These are phyloP conservation scores for Helichrysum umbraculigerum DNA, from an alignment of 129 eudicot species.

Conservation along the genomic window DNA sequence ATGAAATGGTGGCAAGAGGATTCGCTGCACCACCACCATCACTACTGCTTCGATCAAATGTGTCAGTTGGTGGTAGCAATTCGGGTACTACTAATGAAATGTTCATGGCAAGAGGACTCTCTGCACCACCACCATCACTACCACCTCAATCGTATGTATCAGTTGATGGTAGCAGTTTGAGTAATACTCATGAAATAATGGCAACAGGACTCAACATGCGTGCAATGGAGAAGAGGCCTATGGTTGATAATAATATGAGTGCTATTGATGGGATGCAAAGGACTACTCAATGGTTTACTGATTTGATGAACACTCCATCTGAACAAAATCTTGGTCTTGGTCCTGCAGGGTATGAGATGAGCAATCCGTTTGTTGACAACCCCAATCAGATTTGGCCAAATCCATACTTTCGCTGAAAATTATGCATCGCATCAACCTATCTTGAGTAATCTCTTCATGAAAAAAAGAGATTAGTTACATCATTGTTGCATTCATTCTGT, in stretches of 20 bases:
- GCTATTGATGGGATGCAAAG: conserved; percentile 28
- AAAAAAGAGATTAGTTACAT: not conserved
- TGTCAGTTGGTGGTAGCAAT: not conserved
- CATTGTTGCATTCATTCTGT: not conserved
- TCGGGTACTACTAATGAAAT: conserved; percentile 4
- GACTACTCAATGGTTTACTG: conserved; percentile 36
- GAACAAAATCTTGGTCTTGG: conserved; percentile 35
- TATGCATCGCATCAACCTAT: not conserved
- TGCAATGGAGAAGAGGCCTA: conserved; percentile 28
- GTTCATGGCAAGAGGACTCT: conserved; percentile 21
- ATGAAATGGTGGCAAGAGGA: conserved; percentile 10
- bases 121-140: not conserved
- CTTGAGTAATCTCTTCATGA: conserved; percentile 7
- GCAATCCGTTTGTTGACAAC: conserved; percentile 19
- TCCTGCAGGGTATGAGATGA: conserved; percentile 33
- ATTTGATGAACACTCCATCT: conserved; percentile 36
- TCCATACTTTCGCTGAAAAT: conserved; percentile 28
- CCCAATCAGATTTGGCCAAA: conserved; percentile 30
- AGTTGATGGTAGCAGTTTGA: not conserved
- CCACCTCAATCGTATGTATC: conserved; percentile 5
- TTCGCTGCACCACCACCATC: conserved; percentile 7
- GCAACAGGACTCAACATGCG: conserved; percentile 25
- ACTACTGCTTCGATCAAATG: conserved; percentile 3
- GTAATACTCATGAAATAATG: conserved; percentile 12
- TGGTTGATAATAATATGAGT: conserved; percentile 19